Conservation (phyloP, 257 asterid species). For the Rhazya stricta region DNA sequence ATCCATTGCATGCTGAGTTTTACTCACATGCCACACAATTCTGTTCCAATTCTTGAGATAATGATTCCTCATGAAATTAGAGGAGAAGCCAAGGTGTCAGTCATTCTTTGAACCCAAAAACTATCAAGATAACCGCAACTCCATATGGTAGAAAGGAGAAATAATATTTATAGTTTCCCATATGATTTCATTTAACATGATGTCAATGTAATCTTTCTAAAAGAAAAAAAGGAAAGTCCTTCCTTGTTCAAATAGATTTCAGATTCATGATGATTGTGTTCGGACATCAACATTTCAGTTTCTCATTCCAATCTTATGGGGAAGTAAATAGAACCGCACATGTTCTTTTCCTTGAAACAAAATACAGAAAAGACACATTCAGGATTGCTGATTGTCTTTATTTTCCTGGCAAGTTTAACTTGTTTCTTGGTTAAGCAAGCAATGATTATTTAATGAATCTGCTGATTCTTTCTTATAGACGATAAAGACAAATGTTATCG, state of each 20-base stretch:
- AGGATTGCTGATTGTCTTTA: neutral
- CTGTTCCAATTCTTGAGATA: neutral
- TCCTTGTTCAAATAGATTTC: neutral
- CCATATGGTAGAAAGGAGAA: neutral
- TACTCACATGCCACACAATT: neutral
- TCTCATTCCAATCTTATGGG: neutral
- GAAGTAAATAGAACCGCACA: neutral
- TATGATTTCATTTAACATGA: neutral
- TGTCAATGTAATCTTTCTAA: neutral
- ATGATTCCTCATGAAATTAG: neutral
- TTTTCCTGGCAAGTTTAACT: neutral
- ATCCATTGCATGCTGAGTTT: neutral
- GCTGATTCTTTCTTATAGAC: conserved; percentile 44
- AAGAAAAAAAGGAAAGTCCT: neutral
- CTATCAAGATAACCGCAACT: neutral
- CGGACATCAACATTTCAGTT: neutral
- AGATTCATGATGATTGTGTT: neutral
- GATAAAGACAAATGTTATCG: conserved; percentile 89
- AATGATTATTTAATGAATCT: neutral
- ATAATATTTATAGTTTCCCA: neutral
- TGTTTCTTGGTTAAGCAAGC: neutral
- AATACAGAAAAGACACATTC: neutral
- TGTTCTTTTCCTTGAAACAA: neutral
- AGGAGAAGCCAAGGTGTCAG: neutral
- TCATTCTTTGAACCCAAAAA: neutral